Evolutionary conservation across 495 filamentous ascomycete genomes (phyloP), one percentile per base, ranked within the genome.

Genomic region (Trichoderma parareesei): DNA sequence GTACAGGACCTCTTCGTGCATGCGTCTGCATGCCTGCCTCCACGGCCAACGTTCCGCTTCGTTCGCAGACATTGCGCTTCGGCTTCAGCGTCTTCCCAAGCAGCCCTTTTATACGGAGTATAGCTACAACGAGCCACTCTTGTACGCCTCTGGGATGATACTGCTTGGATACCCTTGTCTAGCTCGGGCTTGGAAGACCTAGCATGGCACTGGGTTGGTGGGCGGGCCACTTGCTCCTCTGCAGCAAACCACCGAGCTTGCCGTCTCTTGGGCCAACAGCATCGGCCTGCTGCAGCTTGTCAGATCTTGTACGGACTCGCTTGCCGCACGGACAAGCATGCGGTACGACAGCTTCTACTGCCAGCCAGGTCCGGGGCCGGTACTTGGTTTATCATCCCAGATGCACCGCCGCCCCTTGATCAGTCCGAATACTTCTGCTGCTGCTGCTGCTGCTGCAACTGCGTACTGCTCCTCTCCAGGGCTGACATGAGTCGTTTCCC

Each of bases 261-360:
- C 49, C 49, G 49, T 57, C 49, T 57, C 20, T 13, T 57, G 49
- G 27, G 10, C 49, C 49, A 57, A 57, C 49, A 57, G 49, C 49
- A 57, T 57, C 49, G 49, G 49, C 49, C 49, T 35, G 49, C 49
- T 57, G 49, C 49, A 57, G 49, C 49, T 57, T 57, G 49, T 57
- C 49, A 57, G 49, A 57, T 57, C 49, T 57, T 57, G 49, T 57
- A 57, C 49, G 49, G 49, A 35, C 49, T 57, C 49, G 49, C 49
- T 57, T 57, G 49, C 49, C 27, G 49, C 49, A 57, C 49, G 11
- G 49, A 57, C 49, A 35, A 57, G 49, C 20, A 57, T 27, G 49
- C 49, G 20, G 49, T 57, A 27, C 49, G 20, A 57, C 49, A 37
- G 13, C 49, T 57, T 57, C 49, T 14, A 33, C 49, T 35, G 18